These are phyloP conservation scores for Hibiscus trionum DNA, from an alignment of 345 rosid genomes.

Conservation along the genomic window DNA sequence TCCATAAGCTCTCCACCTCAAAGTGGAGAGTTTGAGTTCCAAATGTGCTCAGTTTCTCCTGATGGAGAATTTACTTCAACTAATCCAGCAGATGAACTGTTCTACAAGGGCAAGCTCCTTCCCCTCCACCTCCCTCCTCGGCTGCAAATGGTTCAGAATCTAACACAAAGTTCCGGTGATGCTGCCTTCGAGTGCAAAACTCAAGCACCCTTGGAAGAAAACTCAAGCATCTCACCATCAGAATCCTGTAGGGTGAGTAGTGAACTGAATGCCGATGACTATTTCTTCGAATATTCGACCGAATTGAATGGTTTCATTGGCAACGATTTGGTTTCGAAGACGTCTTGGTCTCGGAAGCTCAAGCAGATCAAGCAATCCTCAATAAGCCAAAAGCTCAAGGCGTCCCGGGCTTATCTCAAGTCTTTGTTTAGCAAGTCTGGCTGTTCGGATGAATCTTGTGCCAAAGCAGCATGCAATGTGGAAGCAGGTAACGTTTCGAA, in stretches of 20 bases:
- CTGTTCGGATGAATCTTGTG: conserved; percentile 39
- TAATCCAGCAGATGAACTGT: conserved; percentile 88
- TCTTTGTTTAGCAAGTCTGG: conserved; percentile 55
- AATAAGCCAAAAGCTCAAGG: conserved; percentile 48
- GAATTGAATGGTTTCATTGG: conserved; percentile 40
- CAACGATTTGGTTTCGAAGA: conserved; percentile 22
- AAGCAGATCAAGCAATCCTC: conserved; percentile 50
- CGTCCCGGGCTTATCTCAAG: conserved; percentile 58
- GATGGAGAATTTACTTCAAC: conserved; percentile 23
- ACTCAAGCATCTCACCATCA: conserved; percentile 34
- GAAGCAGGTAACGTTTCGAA: conserved; percentile 15
- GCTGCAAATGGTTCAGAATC: conserved; percentile 64
- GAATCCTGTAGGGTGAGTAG: conserved; percentile 53
- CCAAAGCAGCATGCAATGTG: conserved; percentile 31
- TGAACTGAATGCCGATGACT: conserved; percentile 45
- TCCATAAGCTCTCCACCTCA: conserved; percentile 52
- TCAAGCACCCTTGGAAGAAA: conserved; percentile 24
- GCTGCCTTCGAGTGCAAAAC: neutral
- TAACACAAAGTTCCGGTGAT: conserved; percentile 32
- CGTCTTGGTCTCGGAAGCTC: conserved; percentile 40
- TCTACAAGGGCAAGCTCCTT: conserved; percentile 88
- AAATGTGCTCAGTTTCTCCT: conserved; percentile 45
- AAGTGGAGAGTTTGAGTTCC: conserved; percentile 76
- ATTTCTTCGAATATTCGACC: conserved; percentile 49
- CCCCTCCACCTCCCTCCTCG: conserved; percentile 94